Conservation (phyloP, 495 filamentous ascomycete genomes). For the Daldinia loculata region DNA sequence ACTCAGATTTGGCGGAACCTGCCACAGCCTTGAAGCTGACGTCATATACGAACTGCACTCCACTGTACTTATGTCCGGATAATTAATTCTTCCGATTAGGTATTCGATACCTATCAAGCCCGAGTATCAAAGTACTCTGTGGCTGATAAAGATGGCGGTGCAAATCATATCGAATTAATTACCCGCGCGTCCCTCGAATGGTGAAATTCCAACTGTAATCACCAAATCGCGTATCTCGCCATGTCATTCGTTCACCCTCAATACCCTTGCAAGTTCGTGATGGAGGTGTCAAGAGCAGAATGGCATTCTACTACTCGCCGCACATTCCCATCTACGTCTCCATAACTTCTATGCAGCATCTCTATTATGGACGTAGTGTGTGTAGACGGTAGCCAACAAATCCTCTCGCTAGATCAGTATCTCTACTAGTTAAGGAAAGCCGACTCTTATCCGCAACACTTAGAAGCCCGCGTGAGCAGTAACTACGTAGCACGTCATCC, state of each 20-base stretch:
- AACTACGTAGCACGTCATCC: slow-evolving; percentile 36
- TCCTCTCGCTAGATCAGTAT: slow-evolving; percentile 11
- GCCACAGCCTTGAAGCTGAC: slow-evolving; percentile 9
- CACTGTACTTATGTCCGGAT: background rate
- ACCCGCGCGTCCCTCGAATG: slow-evolving; percentile 9
- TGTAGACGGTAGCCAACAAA: slow-evolving; percentile 17
- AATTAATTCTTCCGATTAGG: background rate
- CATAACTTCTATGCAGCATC: slow-evolving; percentile 11
- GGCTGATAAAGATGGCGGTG: slow-evolving; percentile 24
- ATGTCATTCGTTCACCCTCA: slow-evolving; percentile 34
- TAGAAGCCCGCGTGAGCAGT: slow-evolving; percentile 33
- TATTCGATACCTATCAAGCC: too few relatives aligned
- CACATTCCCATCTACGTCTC: slow-evolving; percentile 23
- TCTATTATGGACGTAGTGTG: background rate
- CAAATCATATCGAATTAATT: background rate
- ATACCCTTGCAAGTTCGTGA: slow-evolving; percentile 10
- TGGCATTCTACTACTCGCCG: slow-evolving; percentile 7
- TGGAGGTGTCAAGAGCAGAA: slow-evolving; percentile 7
- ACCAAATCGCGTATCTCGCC: slow-evolving; percentile 29
- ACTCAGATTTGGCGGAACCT: slow-evolving; percentile 19
- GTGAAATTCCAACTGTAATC: slow-evolving; percentile 35
- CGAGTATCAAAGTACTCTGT: background rate
- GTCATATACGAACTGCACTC: slow-evolving; percentile 12
- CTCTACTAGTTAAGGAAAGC: slow-evolving; percentile 19
- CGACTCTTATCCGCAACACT: slow-evolving; percentile 14